Evolutionary conservation across 331 rosid genomes (phyloP), one percentile per base, ranked within the genome.

Genomic region (Prunus yedoensis): DNA sequence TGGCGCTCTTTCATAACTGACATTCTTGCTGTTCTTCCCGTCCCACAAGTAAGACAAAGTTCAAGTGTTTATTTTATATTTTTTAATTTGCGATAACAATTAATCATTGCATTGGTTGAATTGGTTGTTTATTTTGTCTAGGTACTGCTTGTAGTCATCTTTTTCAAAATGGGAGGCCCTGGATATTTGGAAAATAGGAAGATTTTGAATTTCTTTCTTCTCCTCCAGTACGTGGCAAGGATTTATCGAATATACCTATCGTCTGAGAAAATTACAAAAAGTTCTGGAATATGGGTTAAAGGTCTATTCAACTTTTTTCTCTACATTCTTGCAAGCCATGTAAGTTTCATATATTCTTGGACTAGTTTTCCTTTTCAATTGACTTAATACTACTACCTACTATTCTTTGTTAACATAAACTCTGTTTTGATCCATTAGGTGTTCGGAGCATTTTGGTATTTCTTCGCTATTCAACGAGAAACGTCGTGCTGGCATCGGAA

Each of bases 11-110:
- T 83, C 3, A 35, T 83, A 1, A 74, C 78, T 21, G 79, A 83
- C 25, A 18, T 79, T 79, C 81, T 79, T 2, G 51, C 74, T 23
- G 62, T 83, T 73, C 87, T 83, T 46, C 87, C 87, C 4, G 51
- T 83, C 60, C 84, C 87, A 60, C 84, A 83, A 60, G 87, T 79
- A 67, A 11, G 21, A 2, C 13, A 12, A 30, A 30, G 35, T 30
- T 30, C 35, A 30, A 30, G 35, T 30, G 4, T 30, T 30, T 30
- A n/a, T 17, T 5, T 49, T 30, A 30, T 46, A 3, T 60, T 5
- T 30, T 30, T 30, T 30, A 30, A 30, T 30, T 30, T 30, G 32
- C 0, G 32, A 30, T 30, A 27, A 27, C 0, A 27, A 27, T 27
- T 27, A 27, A 27, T 27, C 28, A 27, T 27, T 27, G 28, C 28